These are phyloP conservation scores for Aspergillus vadensis DNA, from an alignment of 2,329 filamentous ascomycete species.

Conservation along the genomic window DNA sequence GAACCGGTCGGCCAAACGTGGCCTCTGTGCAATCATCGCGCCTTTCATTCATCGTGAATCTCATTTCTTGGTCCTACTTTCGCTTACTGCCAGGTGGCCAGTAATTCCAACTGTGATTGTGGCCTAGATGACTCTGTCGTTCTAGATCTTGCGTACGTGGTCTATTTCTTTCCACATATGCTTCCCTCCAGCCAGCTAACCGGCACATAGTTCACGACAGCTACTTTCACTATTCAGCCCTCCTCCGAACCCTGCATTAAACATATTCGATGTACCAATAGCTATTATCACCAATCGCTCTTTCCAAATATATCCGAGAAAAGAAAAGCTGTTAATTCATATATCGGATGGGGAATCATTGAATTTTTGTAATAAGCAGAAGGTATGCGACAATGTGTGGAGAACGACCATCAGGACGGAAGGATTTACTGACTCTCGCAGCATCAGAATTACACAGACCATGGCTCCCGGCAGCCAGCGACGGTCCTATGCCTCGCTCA, in stretches of 20 bases:
- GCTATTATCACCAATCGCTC: neutral
- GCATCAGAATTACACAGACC: slow-evolving; percentile 22
- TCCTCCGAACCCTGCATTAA: neutral
- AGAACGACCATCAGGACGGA: neutral
- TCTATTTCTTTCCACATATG: neutral
- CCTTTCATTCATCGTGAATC: slow-evolving; percentile 13
- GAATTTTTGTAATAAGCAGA: neutral
- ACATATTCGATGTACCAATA: neutral
- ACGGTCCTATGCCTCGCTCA: slow-evolving; percentile 23
- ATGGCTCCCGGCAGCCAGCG: slow-evolving; percentile 37
- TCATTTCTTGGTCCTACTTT: slow-evolving; percentile 12
- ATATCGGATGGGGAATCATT: neutral
- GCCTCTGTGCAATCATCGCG: slow-evolving; percentile 22
- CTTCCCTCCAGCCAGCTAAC: slow-evolving; percentile 5
- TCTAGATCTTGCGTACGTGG: slow-evolving; percentile 14
- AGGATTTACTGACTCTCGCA: neutral
- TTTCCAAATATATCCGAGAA: neutral
- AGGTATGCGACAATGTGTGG: slow-evolving; percentile 7
- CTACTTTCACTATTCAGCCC: neutral
- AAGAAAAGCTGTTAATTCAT: neutral
- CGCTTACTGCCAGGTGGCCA: slow-evolving; percentile 38
- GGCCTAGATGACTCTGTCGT: slow-evolving; percentile 30
- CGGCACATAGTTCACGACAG: slow-evolving; percentile 14
- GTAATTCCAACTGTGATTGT: slow-evolving; percentile 27
- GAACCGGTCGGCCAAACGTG: slow-evolving; percentile 24